phyloP scores from a whole-genome alignment of 139 green algal genomes.

The Coelastrella sp. region DNA sequence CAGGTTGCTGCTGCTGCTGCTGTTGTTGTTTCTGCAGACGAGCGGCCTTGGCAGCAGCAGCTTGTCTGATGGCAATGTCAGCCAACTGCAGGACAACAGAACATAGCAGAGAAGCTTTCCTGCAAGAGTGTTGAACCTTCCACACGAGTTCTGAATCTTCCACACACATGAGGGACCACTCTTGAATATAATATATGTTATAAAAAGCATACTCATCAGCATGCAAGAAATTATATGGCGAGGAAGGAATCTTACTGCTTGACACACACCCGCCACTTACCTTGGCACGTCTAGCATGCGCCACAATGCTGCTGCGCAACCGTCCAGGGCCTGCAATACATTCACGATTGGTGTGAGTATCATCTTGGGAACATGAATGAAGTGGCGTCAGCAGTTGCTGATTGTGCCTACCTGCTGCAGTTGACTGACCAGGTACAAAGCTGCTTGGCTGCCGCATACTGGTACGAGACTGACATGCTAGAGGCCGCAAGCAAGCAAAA shows the following conservation, averaged over 20 bases:
- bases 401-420: neutral
- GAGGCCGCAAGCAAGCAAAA: neutral
- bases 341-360: neutral
- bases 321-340: neutral
- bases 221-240: neutral
- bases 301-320: neutral
- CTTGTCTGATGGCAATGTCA: neutral
- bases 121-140: too few species aligned
- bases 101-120: neutral
- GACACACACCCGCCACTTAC: neutral
- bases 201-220: too few species aligned
- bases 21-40: neutral
- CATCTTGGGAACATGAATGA: neutral
- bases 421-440: neutral
- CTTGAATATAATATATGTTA: too few species aligned
- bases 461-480: neutral
- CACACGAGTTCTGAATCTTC: too few species aligned
- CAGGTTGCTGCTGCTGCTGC: conserved; percentile 7
- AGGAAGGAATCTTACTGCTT: neutral
- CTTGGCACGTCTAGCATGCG: neutral
- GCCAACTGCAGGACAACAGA: neutral
- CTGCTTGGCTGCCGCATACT: neutral
- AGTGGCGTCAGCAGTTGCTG: neutral
- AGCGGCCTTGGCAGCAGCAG: neutral
- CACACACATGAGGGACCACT: too few species aligned